Evolutionary conservation across 2,329 filamentous ascomycete genomes (phyloP).

Genomic region (Clarireedia hainanense): DNA sequence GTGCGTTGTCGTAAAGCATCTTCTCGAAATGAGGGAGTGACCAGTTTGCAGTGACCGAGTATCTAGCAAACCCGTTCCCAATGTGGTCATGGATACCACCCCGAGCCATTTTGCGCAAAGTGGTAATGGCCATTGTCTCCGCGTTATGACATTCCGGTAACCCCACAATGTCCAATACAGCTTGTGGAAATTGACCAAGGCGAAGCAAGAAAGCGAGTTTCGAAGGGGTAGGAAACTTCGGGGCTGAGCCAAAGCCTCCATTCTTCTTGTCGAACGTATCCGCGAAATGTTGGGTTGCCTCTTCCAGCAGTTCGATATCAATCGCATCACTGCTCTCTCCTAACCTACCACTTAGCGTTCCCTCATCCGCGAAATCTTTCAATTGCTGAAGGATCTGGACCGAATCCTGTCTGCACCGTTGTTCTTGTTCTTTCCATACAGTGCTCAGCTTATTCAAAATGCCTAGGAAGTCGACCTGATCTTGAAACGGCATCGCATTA

Average conservation of each 20-base stretch:
- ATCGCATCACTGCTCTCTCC: constrained; percentile 55
- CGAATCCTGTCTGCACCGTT: constrained; percentile 75
- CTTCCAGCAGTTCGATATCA: constrained; percentile 85
- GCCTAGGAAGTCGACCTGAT: constrained; percentile 70
- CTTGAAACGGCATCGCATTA: constrained; percentile 35
- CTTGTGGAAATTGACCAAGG: constrained; percentile 60
- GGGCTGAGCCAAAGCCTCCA: constrained; percentile 71
- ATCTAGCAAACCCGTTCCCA: constrained; percentile 72
- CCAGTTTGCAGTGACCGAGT: constrained; percentile 89
- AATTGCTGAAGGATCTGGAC: constrained; percentile 75
- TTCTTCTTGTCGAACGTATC: constrained; percentile 70
- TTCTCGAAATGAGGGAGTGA: constrained; percentile 95
- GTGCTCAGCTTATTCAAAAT: constrained; percentile 71
- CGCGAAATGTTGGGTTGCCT: constrained; percentile 75
- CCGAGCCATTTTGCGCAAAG: constrained; percentile 68
- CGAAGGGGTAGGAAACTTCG: constrained; percentile 84
- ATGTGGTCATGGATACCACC: constrained; percentile 69
- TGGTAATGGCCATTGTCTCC: constrained; percentile 71
- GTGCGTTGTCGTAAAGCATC: constrained; percentile 87
- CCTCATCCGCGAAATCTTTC: constrained; percentile 81
- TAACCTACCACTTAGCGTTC: constrained; percentile 48
- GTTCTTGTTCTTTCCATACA: constrained; percentile 76
- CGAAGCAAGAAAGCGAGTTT: constrained; percentile 78
- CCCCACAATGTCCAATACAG: constrained; percentile 83
- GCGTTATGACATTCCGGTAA: constrained; percentile 66